Conservation (phyloP, 2,329 filamentous ascomycete species). For the Davidsoniella virescens region DNA sequence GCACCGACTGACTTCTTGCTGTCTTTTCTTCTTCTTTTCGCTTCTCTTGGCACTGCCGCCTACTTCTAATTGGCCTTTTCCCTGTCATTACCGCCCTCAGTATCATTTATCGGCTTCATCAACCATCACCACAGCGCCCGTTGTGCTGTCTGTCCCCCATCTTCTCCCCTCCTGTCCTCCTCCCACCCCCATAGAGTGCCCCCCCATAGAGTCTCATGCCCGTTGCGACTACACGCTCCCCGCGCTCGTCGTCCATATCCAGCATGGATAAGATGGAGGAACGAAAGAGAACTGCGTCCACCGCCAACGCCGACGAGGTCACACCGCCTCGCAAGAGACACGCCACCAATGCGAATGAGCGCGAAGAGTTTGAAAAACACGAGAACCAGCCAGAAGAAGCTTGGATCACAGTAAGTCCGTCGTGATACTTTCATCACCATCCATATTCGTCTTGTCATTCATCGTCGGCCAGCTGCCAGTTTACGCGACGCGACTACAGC, state of each 20-base stretch:
- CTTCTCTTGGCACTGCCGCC: not conserved
- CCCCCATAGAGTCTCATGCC: slow-evolving; percentile 41
- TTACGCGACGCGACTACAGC: too few species aligned
- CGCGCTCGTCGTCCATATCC: slow-evolving; percentile 62
- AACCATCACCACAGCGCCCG: not conserved
- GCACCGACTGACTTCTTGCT: not conserved
- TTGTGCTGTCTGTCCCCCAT: not conserved
- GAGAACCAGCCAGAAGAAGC: slow-evolving; percentile 41
- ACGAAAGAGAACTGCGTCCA: slow-evolving; percentile 74
- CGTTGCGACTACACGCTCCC: slow-evolving; percentile 59
- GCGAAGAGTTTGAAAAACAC: slow-evolving; percentile 37
- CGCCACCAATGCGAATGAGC: slow-evolving; percentile 55
- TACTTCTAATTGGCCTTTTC: not conserved
- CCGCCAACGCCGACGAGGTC: slow-evolving; percentile 59
- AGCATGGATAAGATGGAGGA: slow-evolving; percentile 74
- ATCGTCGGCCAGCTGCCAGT: too few species aligned
- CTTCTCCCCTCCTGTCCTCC: slow-evolving; percentile 5
- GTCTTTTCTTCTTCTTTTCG: not conserved
- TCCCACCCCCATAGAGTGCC: slow-evolving; percentile 13
- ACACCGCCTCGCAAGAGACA: slow-evolving; percentile 86
- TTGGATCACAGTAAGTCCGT: slow-evolving; percentile 46
- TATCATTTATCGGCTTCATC: not conserved
- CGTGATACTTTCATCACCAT: too few species aligned
- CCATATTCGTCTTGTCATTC: too few species aligned
- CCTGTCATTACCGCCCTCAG: not conserved